phyloP scores from a whole-genome alignment of 352 stramenopile species.

The Salisapilia sapeloensis region DNA sequence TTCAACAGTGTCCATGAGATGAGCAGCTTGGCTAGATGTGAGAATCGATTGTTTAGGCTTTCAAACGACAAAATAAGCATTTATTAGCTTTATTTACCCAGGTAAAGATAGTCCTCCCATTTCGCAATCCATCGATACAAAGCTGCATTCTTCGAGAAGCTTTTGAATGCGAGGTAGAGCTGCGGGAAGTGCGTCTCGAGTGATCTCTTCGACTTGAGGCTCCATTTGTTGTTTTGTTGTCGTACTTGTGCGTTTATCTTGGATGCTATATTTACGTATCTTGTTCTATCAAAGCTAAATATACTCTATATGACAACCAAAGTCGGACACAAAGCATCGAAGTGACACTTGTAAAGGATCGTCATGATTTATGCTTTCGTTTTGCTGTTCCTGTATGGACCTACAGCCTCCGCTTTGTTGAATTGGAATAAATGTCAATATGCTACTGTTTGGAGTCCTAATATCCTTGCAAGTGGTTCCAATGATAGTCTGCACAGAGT shows the following conservation, averaged over 20 bases:
- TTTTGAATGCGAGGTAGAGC: not conserved
- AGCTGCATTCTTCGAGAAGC: slow-evolving; percentile 12
- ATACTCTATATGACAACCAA: no score
- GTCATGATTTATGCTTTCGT: no score
- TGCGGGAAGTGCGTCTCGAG: not conserved
- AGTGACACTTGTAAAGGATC: no score
- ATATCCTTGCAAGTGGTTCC: no score
- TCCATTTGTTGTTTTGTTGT: not conserved
- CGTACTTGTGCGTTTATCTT: not conserved
- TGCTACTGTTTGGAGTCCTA: no score
- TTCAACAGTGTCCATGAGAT: slow-evolving; percentile 60
- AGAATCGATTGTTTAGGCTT: slow-evolving; percentile 3
- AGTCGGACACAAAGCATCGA: no score
- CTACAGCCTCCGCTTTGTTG: no score
- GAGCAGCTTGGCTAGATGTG: slow-evolving; percentile 27
- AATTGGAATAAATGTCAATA: no score
- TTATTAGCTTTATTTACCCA: slow-evolving; percentile 20
- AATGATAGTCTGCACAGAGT: no score
- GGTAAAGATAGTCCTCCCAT: slow-evolving; percentile 51
- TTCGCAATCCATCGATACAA: slow-evolving; percentile 63
- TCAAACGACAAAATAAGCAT: slow-evolving; percentile 1
- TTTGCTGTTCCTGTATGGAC: no score
- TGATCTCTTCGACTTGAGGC: not conserved
- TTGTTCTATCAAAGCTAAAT: not conserved
- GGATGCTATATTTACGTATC: not conserved